These are phyloP conservation scores for Sphagnum magellanicum DNA, from an alignment of 228 moss, liverwort and hornwort species.

Conservation along the genomic window DNA sequence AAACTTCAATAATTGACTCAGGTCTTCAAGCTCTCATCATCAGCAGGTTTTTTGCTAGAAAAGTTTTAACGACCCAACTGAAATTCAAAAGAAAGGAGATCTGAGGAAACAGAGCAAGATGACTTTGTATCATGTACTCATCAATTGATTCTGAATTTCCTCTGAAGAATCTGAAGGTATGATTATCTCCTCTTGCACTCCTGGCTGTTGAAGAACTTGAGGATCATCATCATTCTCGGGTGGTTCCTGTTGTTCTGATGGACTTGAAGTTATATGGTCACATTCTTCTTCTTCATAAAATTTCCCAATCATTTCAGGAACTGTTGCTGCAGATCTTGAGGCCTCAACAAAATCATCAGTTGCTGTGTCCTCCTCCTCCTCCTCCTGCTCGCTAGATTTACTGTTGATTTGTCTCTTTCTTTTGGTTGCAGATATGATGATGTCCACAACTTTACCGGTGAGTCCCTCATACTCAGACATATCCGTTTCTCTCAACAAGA, in stretches of 20 bases:
- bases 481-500: conserved; percentile 60
- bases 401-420: conserved; percentile 12
- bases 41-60: not conserved
- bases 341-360: conserved; percentile 24
- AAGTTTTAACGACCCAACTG: not conserved
- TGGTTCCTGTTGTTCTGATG: conserved; percentile 12
- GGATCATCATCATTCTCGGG: conserved; percentile 19
- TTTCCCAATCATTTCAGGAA: conserved; percentile 24
- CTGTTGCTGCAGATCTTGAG: conserved; percentile 19
- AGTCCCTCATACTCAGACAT: conserved; percentile 41
- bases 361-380: conserved; percentile 1
- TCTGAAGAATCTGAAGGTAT: not conserved
- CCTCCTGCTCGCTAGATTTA: conserved; percentile 16
- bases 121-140: too few relatives aligned
- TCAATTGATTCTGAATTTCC: too few relatives aligned
- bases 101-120: too few relatives aligned
- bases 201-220: not conserved
- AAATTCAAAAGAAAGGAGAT: not conserved
- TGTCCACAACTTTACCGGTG: conserved; percentile 54
- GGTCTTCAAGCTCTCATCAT: not conserved
- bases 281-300: conserved; percentile 6
- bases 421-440: conserved; percentile 53
- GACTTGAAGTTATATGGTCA: not conserved
- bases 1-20: conserved; percentile 10
- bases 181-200: conserved; percentile 18